These are phyloP conservation scores for Leishmania amazonensis DNA, from an alignment of 208 protist species.

Conservation along the genomic window DNA sequence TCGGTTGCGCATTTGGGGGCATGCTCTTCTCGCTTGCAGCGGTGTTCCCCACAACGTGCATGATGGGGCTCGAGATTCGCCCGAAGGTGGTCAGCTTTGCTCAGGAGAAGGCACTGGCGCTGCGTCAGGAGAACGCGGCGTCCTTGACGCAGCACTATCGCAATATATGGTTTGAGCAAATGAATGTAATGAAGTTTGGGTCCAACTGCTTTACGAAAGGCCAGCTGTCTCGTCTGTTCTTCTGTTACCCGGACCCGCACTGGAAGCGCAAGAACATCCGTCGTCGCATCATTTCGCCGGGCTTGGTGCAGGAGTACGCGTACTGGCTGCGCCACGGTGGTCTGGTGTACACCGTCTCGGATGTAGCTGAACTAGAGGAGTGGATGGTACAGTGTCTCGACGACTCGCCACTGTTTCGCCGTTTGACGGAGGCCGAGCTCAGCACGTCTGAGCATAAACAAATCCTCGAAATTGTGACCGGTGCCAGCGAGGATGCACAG, in stretches of 20 bases:
- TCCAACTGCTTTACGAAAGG: constrained; percentile 97
- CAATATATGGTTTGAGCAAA: constrained; percentile 95
- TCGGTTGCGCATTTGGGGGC: constrained; percentile 98
- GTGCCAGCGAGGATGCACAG: constrained; percentile 87
- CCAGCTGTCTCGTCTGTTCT: constrained; percentile 96
- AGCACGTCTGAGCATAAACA: constrained; percentile 39
- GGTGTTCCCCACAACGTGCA: constrained; percentile 93
- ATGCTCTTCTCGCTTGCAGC: constrained; percentile 90
- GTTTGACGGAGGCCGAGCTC: constrained; percentile 74
- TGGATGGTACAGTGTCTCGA: constrained; percentile 95
- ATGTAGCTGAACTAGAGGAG: constrained; percentile 91
- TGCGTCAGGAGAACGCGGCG: constrained; percentile 59
- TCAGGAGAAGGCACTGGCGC: constrained; percentile 68
- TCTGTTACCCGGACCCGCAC: constrained; percentile 98
- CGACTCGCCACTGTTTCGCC: constrained; percentile 93
- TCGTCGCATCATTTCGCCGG: constrained; percentile 96
- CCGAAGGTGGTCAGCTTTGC: constrained; percentile 94
- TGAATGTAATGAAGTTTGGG: constrained; percentile 98
- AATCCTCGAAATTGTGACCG: constrained; percentile 66
- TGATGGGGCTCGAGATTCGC: constrained; percentile 97
- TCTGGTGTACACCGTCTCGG: constrained; percentile 97
- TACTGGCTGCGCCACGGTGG: constrained; percentile 95
- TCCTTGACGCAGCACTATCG: constrained; percentile 84
- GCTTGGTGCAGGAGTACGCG: constrained; percentile 97
- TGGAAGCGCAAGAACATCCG: constrained; percentile 98